These are phyloP conservation scores for Backusella parvicylindrica DNA, from an alignment of 192 early-diverging fungal genomes.

Conservation along the genomic window DNA sequence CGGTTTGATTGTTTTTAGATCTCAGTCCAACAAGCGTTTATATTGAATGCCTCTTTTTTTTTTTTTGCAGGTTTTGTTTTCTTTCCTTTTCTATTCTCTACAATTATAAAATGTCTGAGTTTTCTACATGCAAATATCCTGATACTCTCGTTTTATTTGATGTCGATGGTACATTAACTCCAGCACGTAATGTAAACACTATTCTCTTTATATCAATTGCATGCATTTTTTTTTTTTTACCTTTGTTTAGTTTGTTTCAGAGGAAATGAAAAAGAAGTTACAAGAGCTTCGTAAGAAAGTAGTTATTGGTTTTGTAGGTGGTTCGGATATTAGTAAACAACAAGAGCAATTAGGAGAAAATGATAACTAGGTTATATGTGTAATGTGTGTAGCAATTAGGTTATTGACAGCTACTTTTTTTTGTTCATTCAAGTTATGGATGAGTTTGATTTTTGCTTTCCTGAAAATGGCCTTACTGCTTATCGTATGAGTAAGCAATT, in stretches of 20 bases:
- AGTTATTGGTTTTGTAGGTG: slow-evolving; percentile 95
- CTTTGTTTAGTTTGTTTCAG: slow-evolving; percentile 62
- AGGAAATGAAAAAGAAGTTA: slow-evolving; percentile 73
- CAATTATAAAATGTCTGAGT: slow-evolving; percentile 15
- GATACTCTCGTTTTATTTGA: slow-evolving; percentile 86
- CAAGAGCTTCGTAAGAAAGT: slow-evolving; percentile 79
- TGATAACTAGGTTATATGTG: slow-evolving; percentile 41
- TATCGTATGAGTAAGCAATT: slow-evolving; percentile 73
- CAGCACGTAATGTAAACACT: slow-evolving; percentile 79
- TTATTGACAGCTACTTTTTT: neutral
- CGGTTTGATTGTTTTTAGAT: neutral
- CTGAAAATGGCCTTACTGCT: slow-evolving; percentile 96
- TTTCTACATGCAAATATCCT: slow-evolving; percentile 62
- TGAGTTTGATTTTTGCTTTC: slow-evolving; percentile 93
- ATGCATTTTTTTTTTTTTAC: neutral
- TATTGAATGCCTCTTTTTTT: neutral
- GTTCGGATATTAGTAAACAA: slow-evolving; percentile 92
- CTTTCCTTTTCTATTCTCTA: neutral
- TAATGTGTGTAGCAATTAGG: neutral
- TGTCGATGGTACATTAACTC: slow-evolving; percentile 96
- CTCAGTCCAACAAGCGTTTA: neutral
- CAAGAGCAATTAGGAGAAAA: slow-evolving; percentile 87
- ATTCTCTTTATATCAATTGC: neutral
- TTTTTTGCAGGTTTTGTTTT: no score
- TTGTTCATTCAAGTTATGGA: slow-evolving; percentile 39